Evolutionary conservation across 768 basidiomycete genomes (phyloP).

Genomic region (Lactarius quietus): DNA sequence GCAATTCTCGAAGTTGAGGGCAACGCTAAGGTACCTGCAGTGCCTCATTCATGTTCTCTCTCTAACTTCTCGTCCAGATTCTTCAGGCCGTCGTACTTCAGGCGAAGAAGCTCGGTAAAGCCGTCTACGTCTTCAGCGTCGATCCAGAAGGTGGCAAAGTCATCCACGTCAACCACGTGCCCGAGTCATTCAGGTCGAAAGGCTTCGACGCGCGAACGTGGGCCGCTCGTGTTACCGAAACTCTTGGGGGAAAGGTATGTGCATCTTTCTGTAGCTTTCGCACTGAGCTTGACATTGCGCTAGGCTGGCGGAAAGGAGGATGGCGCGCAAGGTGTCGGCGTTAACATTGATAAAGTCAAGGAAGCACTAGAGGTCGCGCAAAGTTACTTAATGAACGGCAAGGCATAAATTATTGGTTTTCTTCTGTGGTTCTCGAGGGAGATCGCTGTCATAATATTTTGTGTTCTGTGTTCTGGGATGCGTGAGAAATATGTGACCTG

Average conservation of each 20-base stretch:
- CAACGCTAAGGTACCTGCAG: constrained; percentile 70
- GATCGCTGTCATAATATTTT: not conserved
- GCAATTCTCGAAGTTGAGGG: constrained; percentile 72
- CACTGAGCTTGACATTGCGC: not conserved
- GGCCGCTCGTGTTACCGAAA: constrained; percentile 72
- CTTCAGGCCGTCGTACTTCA: constrained; percentile 71
- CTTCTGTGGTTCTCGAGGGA: not conserved
- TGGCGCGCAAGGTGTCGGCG: constrained; percentile 83
- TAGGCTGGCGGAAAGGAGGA: constrained; percentile 97
- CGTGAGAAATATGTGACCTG: constrained; percentile 16
- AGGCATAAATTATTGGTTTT: constrained; percentile 13
- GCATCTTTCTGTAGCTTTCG: not conserved
- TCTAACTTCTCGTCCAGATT: constrained; percentile 43
- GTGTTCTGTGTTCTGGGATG: not conserved
- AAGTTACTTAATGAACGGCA: constrained; percentile 17
- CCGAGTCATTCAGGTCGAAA: constrained; percentile 54
- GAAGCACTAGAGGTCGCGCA: constrained; percentile 64
- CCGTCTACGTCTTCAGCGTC: constrained; percentile 83
- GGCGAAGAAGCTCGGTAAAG: constrained; percentile 78
- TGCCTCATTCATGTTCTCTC: constrained; percentile 1
- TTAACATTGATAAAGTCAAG: constrained; percentile 53
- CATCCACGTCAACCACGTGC: constrained; percentile 83
- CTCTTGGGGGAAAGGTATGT: constrained; percentile 87
- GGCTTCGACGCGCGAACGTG: constrained; percentile 85
- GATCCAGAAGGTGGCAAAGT: constrained; percentile 70